Evolutionary conservation across 2,329 filamentous ascomycete species (phyloP).

Genomic region (Microdochium bolleyi): DNA sequence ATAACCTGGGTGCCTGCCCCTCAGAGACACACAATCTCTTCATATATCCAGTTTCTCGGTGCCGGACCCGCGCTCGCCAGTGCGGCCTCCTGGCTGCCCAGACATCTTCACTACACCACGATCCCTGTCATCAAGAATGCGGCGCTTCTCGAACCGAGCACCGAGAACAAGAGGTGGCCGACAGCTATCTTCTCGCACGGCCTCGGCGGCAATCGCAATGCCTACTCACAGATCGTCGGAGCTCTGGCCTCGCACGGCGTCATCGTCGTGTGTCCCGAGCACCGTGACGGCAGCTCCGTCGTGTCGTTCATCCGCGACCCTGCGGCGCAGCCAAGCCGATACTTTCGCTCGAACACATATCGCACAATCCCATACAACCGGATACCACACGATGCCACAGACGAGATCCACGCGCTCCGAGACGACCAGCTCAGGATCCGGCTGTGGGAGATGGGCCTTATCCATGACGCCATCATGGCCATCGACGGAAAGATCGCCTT

Average conservation of each 20-base stretch:
- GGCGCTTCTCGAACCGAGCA: slow-evolving; percentile 42
- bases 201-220: slow-evolving; percentile 71
- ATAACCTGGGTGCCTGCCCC: slow-evolving; percentile 74
- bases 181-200: slow-evolving; percentile 84
- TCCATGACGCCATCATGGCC: slow-evolving; percentile 59
- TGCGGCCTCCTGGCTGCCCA: slow-evolving; percentile 58
- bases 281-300: slow-evolving; percentile 73
- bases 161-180: slow-evolving; percentile 56
- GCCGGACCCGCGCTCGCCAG: slow-evolving; percentile 49
- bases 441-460: slow-evolving; percentile 68
- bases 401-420: slow-evolving; percentile 58
- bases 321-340: slow-evolving; percentile 28
- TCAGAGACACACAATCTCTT: slow-evolving; percentile 64
- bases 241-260: slow-evolving; percentile 75
- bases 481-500: slow-evolving; percentile 49
- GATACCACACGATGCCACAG: slow-evolving; percentile 54
- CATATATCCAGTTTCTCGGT: slow-evolving; percentile 71
- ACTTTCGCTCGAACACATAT: slow-evolving; percentile 22
- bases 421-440: slow-evolving; percentile 68
- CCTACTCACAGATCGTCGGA: slow-evolving; percentile 76
- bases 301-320: slow-evolving; percentile 64
- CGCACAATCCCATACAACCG: slow-evolving; percentile 37
- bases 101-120: slow-evolving; percentile 64
- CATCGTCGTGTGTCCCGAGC: slow-evolving; percentile 74
- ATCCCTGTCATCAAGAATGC: slow-evolving; percentile 70